Evolutionary conservation across 2,329 filamentous ascomycete genomes (phyloP).

Genomic region (Alternaria arbusti): DNA sequence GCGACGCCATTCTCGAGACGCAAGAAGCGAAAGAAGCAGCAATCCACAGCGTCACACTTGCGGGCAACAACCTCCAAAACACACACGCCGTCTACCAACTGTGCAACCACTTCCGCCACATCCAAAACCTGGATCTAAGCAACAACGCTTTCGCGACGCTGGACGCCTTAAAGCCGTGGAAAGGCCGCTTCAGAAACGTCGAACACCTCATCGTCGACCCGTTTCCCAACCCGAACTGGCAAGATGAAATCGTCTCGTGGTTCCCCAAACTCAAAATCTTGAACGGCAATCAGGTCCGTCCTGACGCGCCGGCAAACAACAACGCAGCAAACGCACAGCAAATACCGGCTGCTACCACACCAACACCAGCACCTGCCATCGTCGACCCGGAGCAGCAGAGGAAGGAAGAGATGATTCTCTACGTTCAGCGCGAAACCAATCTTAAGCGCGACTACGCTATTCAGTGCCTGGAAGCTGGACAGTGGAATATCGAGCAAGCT

Average conservation of each 20-base stretch:
- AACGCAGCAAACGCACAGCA: conserved; percentile 6
- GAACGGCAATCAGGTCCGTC: conserved; percentile 76
- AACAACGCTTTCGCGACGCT: conserved; percentile 77
- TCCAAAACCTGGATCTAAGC: conserved; percentile 88
- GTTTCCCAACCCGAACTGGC: conserved; percentile 59
- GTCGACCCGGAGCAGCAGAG: conserved; percentile 41
- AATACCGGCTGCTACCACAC: conserved; percentile 23
- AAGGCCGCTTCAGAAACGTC: conserved; percentile 76
- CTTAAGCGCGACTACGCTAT: conserved; percentile 81
- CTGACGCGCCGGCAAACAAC: conserved; percentile 57
- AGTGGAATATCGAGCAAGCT: conserved; percentile 81
- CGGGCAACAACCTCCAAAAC: conserved; percentile 78
- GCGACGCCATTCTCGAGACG: conserved; percentile 77
- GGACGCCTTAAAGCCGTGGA: conserved; percentile 75
- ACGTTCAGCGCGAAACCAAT: conserved; percentile 77
- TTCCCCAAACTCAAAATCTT: conserved; percentile 81
- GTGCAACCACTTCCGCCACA: conserved; percentile 78
- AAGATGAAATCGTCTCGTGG: conserved; percentile 75
- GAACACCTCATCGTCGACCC: conserved; percentile 76
- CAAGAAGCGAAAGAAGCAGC: conserved; percentile 75
- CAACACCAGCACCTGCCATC: conserved; percentile 2
- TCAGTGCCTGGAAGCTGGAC: conserved; percentile 79
- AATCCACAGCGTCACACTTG: conserved; percentile 81
- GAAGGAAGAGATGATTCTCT: conserved; percentile 71
- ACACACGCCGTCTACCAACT: conserved; percentile 76